Base-by-base conservation (phyloP, 164 flowering plant species). In the Magnolia sinica region DNA sequence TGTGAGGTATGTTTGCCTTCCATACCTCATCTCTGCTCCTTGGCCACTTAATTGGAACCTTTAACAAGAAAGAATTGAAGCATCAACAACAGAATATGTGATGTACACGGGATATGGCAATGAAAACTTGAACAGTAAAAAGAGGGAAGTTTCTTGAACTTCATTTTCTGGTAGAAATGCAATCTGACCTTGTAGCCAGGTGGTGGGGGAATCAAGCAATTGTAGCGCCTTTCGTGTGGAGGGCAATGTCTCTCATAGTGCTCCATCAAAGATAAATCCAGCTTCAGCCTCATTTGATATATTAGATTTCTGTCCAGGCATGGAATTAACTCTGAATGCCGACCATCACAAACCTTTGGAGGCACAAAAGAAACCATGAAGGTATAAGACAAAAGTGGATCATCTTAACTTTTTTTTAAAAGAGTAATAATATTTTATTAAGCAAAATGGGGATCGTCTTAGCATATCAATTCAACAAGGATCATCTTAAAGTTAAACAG, bases 41-140 rank as follows among this genome's bases (percentile, higher is more conserved):
- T 63, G 98, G 98, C 98, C 98, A 94, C 88, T 88, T 94, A 68
- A 94, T 85, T 70, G 98, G 98, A 68, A 94, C 77, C 97, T 92
- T 11, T 16, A 16, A 81, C 27, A 74, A 50, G 63, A 63, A 76
- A 75, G 14, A 3, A 75, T 4, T 49, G 3, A 0, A 64, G 8
- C 2, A 64, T 64, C n/a, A 29, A 49, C 29, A 58, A 59, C 19
- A 73, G 67, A 72, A 76, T 7, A 52, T 52, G 64, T 22, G 13
- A 55, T 27, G 50, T 10, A 2, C 72, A 27, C 37, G 37, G 49
- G 37, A 24, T 27, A 29, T 68, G 16, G 29, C 14, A 22, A 18
- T 22, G 68, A 64, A 22, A 64, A 19, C 24, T 64, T 22, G 9
- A 18, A 7, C 24, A 64, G 10, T 8, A 9, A 49, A 50, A 50